Conservation (phyloP, 768 basidiomycete genomes). For the Sporobolomyces roseus region DNA sequence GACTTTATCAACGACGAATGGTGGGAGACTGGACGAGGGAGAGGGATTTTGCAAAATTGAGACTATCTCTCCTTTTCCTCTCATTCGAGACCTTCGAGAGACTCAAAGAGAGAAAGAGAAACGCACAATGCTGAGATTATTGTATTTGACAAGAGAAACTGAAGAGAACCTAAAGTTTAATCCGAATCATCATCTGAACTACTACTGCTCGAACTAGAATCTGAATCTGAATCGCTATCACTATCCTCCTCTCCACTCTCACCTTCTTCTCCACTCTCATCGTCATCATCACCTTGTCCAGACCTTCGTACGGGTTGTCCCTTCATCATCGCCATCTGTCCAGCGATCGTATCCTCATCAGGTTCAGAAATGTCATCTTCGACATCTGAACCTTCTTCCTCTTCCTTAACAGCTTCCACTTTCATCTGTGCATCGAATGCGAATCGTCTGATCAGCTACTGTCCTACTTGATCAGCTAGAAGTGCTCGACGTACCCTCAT, state of each 20-base stretch:
- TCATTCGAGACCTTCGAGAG: no score
- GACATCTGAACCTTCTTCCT: slow-evolving; percentile 43
- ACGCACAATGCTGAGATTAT: background rate
- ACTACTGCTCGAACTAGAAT: slow-evolving; percentile 45
- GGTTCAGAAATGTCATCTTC: slow-evolving; percentile 98
- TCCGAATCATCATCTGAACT: slow-evolving; percentile 17
- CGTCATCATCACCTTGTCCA: slow-evolving; percentile 53
- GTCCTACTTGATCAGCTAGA: background rate
- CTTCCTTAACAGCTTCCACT: slow-evolving; percentile 68
- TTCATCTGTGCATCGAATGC: slow-evolving; percentile 62
- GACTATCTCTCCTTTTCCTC: background rate
- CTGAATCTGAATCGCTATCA: slow-evolving; percentile 19
- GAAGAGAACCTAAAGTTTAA: background rate
- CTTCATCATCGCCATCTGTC: slow-evolving; percentile 91
- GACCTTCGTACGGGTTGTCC: slow-evolving; percentile 43
- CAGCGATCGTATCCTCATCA: slow-evolving; percentile 90
- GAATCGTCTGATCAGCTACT: background rate
- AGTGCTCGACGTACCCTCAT: slow-evolving; percentile 60
- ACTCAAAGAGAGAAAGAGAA: background rate
- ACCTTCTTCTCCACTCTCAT: slow-evolving; percentile 58
- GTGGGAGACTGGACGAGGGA: slow-evolving; percentile 38
- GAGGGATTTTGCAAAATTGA: slow-evolving; percentile 18
- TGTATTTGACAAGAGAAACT: background rate
- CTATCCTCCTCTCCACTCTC: slow-evolving; percentile 52
- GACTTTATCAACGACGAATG: slow-evolving; percentile 44